Conservation (phyloP, 306 rosid genomes). For the Hippophae tibetana region DNA sequence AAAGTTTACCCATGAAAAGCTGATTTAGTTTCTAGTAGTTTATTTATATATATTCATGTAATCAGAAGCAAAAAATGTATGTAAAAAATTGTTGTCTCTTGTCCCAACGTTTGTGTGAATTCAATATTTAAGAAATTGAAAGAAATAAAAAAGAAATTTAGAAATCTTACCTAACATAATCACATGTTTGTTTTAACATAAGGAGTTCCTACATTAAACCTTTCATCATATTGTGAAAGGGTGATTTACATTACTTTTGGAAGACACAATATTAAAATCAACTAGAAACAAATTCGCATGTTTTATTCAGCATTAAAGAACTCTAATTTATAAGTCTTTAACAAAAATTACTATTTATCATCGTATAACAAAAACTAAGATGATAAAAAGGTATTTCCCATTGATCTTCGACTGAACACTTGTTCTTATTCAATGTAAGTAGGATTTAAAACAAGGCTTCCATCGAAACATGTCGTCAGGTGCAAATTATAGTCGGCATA, state of each 20-base stretch:
- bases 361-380: slow-evolving; percentile 15
- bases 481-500: background rate
- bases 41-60: too few species aligned
- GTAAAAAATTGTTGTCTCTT: too few species aligned
- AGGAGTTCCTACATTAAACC: background rate
- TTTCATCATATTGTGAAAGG: background rate
- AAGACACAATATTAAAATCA: slow-evolving; percentile 4
- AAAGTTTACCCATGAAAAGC: too few species aligned
- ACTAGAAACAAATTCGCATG: background rate
- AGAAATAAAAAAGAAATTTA: background rate
- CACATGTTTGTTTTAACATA: background rate
- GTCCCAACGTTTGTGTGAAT: too few species aligned
- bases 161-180: background rate
- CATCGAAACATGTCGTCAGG: background rate
- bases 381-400: slow-evolving; percentile 4
- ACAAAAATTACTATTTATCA: slow-evolving; percentile 8
- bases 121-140: too few species aligned
- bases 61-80: too few species aligned
- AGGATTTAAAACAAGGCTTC: slow-evolving; percentile 6
- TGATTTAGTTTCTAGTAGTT: too few species aligned
- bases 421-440: background rate
- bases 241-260: background rate
- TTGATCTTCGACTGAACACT: background rate
- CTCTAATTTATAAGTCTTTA: background rate
- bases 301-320: background rate